Evolutionary conservation across 495 filamentous ascomycete genomes (phyloP).

Genomic region (Penicillium riverlandense): DNA sequence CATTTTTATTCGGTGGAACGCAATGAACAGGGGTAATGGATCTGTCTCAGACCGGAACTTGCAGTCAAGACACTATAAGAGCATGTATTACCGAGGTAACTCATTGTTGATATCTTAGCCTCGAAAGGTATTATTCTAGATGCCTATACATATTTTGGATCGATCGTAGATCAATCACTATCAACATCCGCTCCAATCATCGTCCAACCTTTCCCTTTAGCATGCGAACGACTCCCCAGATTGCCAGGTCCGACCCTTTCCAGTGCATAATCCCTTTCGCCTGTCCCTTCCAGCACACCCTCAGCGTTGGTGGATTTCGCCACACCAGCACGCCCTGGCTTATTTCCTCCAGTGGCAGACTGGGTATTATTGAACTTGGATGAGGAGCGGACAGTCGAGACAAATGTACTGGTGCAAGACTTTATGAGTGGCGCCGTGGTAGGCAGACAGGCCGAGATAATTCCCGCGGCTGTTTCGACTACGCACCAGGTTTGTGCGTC

Average conservation of each 20-base stretch:
- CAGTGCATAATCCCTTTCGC: not conserved
- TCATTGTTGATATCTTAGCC: too few species aligned
- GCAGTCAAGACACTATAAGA: too few species aligned
- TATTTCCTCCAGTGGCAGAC: not conserved
- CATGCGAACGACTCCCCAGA: slow-evolving; percentile 1
- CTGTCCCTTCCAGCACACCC: not conserved
- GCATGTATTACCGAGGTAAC: too few species aligned
- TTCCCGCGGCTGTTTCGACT: slow-evolving; percentile 11
- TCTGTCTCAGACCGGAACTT: too few species aligned
- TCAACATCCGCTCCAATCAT: slow-evolving; percentile 1
- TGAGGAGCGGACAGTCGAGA: not conserved
- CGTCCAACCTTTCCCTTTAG: slow-evolving; percentile 7
- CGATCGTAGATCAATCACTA: not conserved
- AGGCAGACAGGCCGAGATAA: slow-evolving; percentile 17
- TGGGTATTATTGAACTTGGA: slow-evolving; percentile 2
- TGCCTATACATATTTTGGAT: too few species aligned
- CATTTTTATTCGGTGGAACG: too few species aligned
- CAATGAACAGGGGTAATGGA: too few species aligned
- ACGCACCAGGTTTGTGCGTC: slow-evolving; percentile 16
- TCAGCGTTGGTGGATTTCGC: not conserved
- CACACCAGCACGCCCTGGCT: not conserved
- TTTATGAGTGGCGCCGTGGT: slow-evolving; percentile 9
- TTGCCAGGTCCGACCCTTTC: not conserved
- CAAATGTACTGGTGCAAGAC: not conserved
- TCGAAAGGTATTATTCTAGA: too few species aligned